Conservation (phyloP, 2,329 filamentous ascomycete genomes). For the Fusarium torreyae region DNA sequence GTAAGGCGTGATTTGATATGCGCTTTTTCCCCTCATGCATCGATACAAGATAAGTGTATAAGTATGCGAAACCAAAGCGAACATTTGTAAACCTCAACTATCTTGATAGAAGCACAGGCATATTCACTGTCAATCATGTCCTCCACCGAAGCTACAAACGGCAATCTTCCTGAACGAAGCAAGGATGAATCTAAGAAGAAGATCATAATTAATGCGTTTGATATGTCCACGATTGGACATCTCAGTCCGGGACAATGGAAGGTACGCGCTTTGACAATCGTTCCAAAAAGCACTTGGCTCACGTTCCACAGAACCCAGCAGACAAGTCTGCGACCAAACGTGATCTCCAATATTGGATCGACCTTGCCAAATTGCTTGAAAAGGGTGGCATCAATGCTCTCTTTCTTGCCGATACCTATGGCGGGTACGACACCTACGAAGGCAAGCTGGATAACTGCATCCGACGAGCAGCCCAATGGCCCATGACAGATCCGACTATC, state of each 20-base stretch:
- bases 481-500: constrained; percentile 75
- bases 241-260: constrained; percentile 78
- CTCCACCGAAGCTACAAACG: not conserved
- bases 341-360: constrained; percentile 73
- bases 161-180: not conserved
- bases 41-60: not conserved
- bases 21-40: not conserved
- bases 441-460: constrained; percentile 73
- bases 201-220: constrained; percentile 75
- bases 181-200: constrained; percentile 35
- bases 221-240: constrained; percentile 76
- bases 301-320: constrained; percentile 65
- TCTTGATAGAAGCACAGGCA: not conserved
- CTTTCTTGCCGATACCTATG: constrained; percentile 77
- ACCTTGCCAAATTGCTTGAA: constrained; percentile 74
- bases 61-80: not conserved
- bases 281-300: accelerated
- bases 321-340: constrained; percentile 74
- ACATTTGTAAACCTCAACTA: not conserved
- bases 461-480: constrained; percentile 74
- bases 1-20: constrained; percentile 17
- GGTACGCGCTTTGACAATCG: constrained; percentile 51
- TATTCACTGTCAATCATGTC: constrained; percentile 3
- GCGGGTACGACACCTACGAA: constrained; percentile 75
- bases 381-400: constrained; percentile 74